Base-by-base conservation (phyloP, 306 rosid genomes). In the Vigna hirtella region DNA sequence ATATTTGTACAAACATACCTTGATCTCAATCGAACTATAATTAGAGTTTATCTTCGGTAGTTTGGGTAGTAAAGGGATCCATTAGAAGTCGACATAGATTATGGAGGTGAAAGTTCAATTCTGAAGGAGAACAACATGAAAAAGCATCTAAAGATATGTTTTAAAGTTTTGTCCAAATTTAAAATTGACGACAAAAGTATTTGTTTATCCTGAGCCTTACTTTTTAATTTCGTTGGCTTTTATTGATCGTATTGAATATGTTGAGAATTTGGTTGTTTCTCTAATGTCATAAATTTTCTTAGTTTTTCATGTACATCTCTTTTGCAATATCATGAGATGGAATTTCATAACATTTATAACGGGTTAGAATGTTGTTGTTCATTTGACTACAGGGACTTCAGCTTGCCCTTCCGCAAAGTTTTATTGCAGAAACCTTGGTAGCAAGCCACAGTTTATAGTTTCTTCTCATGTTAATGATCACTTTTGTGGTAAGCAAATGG, bases 391-490 rank as follows among this genome's bases (percentile, higher is more conserved):
- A 94, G 98, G 98, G 70, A 94, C 98, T 82, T 89, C 97, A 20
- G 97, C 98, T 76, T 94, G 97, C 73, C 86, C 90, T 0, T 76
- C 84, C 1, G 93, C 91, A 17, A 92, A 87, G 74, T 94, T 94
- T 81, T 92, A 89, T 65, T 92, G 97, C 83, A 83, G 82, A 72
- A 94, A 94, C 74, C 74, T 88, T 34, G 98, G 98, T 78, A 94
- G 97, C 86, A 92, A 61, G 61, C 97, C 98, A 47, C 85, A 43
- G 76, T 90, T 94, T 30, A 83, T 92, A 84, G 89, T 89, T 83
- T 89, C 97, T 68, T 94, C 97, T 68, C 91, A 56, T 11, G 89
- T 94, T 83, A 92, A 94, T 69, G 97, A 94, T 83, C 90, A 15
- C 24, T 62, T 89, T 72, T 94, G 98, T 72, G 98, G 98, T 94